These are phyloP conservation scores for Cinnamomum chago DNA, from an alignment of 164 flowering plant genomes.

Conservation along the genomic window DNA sequence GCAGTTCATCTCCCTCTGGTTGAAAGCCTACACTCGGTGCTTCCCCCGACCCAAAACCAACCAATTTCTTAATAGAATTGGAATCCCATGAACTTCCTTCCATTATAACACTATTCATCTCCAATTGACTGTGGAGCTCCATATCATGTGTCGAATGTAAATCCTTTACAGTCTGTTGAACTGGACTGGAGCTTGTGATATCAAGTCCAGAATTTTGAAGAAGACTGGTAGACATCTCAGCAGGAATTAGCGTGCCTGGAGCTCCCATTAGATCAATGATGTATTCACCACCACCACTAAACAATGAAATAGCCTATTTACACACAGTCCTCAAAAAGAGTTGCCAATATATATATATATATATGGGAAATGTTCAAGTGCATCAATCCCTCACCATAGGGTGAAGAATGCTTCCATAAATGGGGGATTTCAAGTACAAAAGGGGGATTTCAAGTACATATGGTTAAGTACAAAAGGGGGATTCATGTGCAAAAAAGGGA, in stretches of 20 bases:
- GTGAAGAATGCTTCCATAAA: too few relatives aligned
- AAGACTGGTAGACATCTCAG: slow-evolving; percentile 67
- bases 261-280: slow-evolving; percentile 97
- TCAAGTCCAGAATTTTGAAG: slow-evolving; percentile 43
- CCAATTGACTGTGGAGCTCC: neutral
- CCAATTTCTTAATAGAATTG: too few relatives aligned
- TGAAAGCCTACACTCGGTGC: slow-evolving; percentile 16
- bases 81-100: too few relatives aligned
- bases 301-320: slow-evolving; percentile 14
- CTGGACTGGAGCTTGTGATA: slow-evolving; percentile 28
- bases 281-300: slow-evolving; percentile 69
- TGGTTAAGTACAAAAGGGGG: too few relatives aligned
- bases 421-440: too few relatives aligned
- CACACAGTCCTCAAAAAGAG: too few relatives aligned
- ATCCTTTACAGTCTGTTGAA: slow-evolving; percentile 19
- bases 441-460: too few relatives aligned
- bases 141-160: slow-evolving; percentile 28
- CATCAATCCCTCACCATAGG: too few relatives aligned
- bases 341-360: too few relatives aligned
- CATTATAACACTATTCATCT: too few relatives aligned
- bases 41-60: slow-evolving; percentile 14
- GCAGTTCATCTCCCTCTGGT: slow-evolving; percentile 14
- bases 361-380: too few relatives aligned
- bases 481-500: too few relatives aligned
- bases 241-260: slow-evolving; percentile 91